Evolutionary conservation across 768 basidiomycete species (phyloP), one percentile per base, ranked within the genome.

Genomic region (Pleurotus ostreatus): DNA sequence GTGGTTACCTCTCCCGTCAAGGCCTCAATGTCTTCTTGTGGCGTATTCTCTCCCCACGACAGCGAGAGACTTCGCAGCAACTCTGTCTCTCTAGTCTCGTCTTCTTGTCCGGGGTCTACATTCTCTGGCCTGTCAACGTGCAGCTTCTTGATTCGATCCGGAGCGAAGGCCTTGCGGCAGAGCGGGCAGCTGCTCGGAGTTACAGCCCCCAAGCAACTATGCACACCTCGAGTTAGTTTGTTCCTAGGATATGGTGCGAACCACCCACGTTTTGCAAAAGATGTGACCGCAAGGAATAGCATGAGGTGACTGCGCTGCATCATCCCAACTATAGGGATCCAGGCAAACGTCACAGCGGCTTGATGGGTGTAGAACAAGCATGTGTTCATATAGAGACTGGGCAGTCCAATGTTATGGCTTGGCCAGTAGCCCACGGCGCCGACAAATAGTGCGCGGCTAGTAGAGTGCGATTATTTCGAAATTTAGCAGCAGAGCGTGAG

Each of bases 331-430:
- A 66, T 88, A 88, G 23, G 74, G 70, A 55, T 87, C 85, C 58
- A 88, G 73, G 68, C 89, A 91, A 61, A 91, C 82, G 68, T 91
- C 89, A 73, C 89, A 91, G 58, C 76, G 78, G 63, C 86, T 89
- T 37, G 83, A 77, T 4, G 86, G 78, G 69, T 89, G 86, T 22
- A 88, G 74, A 60, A 86, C 76, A 64, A 91, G 75, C 74, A 77
- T 76, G 12, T 16, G 2, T n/a, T 16, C 15, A 22, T n/a, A 44
- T 5, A 44, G 9, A 15, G n/a, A 11, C 5, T n/a, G n/a, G 41
- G 41, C n/a, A 16, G 11, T 16, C n/a, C 15, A 5, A n/a, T 15
- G 9, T 9, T 16, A 44, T 13, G 8, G 41, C 9, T 44, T 44
- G 41, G 11, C 41, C 20, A 16, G 41, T 34, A 2, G 30, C 30